Conservation (phyloP, 1,139 yeast genomes). For the Spencermartinsiella ligniputridi region DNA sequence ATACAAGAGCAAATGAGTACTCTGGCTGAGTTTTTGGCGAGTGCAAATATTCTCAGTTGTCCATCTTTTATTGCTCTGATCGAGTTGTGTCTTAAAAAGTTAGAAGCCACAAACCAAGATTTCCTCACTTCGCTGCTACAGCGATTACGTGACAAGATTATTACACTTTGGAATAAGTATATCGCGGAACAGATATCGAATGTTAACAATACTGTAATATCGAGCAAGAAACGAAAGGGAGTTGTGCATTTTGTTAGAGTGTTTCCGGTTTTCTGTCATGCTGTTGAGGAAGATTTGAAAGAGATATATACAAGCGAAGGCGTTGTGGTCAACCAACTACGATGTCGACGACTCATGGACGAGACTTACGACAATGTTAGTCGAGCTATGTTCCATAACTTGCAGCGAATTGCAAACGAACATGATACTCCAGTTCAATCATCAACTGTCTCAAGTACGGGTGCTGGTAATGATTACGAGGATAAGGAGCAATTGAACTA, state of each 20-base stretch:
- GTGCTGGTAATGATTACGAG: slow-evolving; percentile 40
- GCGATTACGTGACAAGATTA: slow-evolving; percentile 50
- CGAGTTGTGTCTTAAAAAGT: slow-evolving; percentile 36
- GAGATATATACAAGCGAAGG: slow-evolving; percentile 17
- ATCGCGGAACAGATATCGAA: slow-evolving; percentile 50
- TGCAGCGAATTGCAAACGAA: slow-evolving; percentile 31
- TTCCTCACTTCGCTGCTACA: slow-evolving; percentile 52
- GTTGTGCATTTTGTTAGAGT: slow-evolving; percentile 43
- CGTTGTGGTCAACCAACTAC: slow-evolving; percentile 22
- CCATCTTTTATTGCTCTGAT: slow-evolving; percentile 43
- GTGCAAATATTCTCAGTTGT: slow-evolving; percentile 37
- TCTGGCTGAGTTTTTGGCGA: slow-evolving; percentile 33
- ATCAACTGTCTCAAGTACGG: slow-evolving; percentile 9
- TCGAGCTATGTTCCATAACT: slow-evolving; percentile 31
- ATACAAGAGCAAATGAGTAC: slow-evolving; percentile 43
- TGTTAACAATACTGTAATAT: slow-evolving; percentile 51
- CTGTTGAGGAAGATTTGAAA: slow-evolving; percentile 31
- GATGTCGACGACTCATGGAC: slow-evolving; percentile 39
- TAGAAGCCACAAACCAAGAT: slow-evolving; percentile 60
- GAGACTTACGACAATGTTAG: slow-evolving; percentile 40
- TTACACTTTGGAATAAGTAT: slow-evolving; percentile 55
- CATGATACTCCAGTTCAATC: slow-evolving; percentile 10
- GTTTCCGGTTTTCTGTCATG: slow-evolving; percentile 43
- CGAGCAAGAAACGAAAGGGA: slow-evolving; percentile 38
- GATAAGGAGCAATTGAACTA: slow-evolving; percentile 53